Evolutionary conservation across 305 asterid species (phyloP), one percentile per base, ranked within the genome.

Genomic region (Solanum hybrid): DNA sequence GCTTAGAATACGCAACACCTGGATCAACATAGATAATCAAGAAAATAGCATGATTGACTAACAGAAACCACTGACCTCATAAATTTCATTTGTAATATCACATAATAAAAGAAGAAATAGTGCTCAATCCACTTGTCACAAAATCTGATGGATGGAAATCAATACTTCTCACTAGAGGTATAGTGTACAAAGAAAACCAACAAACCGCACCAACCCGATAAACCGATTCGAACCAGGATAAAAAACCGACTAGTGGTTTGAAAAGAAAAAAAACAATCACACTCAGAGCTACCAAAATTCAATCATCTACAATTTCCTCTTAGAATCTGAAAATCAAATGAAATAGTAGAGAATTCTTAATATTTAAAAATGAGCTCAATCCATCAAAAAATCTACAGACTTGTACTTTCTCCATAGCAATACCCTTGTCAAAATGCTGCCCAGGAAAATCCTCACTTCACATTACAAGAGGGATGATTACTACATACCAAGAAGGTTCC

Each of bases 1-100:
- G 95, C 92, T 93, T 95, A 19, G 98, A 95, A 92, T 93, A 95
- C 38, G 98, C 97, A 87, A 93, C 95, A 90, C 96, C 98, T 95
- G 91, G 71, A 90, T 78, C 89, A 90, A 26, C 90, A 82, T 79
- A 5, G 79, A 81, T 40, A 90, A 86, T 87, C 51, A 90, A 29
- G 87, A 84, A 82, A 45, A 45, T 76, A 45, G 40, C 72, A 84
- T 45, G 73, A 84, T 42, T 29, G 66, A 82, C 3, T 45, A 45
- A 82, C 72, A 42, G 37, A 29, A 42, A 82, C 87, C 38, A 82
- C 42, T 34, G 82, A 77, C 27, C 82, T 77, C 24, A 77, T 34
- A 77, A 34, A 77, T 32, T 77, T 77, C 42, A 32, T 77, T 34
- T 77, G 27, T 34, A 17, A 17, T 77, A 32, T 34, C 82, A 34